Base-by-base conservation (phyloP, 2,329 filamentous ascomycete genomes). In the Karstenula rhodostoma region DNA sequence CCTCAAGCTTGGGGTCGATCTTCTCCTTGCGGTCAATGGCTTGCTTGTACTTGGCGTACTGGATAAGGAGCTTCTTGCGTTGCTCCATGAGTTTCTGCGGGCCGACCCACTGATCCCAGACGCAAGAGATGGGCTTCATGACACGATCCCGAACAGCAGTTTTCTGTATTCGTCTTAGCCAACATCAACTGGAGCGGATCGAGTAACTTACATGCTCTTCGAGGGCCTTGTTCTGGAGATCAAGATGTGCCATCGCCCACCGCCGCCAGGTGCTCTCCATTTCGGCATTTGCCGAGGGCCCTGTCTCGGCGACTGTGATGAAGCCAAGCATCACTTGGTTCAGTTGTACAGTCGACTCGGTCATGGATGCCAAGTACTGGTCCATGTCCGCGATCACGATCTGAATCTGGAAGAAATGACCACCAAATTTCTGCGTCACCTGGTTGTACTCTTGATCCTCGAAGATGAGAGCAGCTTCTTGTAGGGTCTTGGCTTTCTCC, bases 381-480 rank as follows among this genome's bases (percentile, higher is more conserved):
- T 97, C 93, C n/a, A 97, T 90, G 75, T 98, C 95, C 60, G 94
- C 89, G 72, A 96, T 88, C 44, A 97, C 92, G 42, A 99, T 91
- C 73, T 98, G 94, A 29, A 98, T 82, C 61, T 94, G 90, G 63
- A 97, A 89, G 77, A 93, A 97, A 75, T 97, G 94, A 63, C 96
- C 93, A 33, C 92, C 90, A 71, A 97, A 98, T 71, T 89, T 92
- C 73, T 97, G 92, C 61, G 94, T 89, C 29, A 95, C 82, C 65
- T 90, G 89, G 59, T 90, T 86, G 76, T 96, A 99, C 17, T 89
- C 89, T 6, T 89, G 84, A 76, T 99, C 95, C 67, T 97, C 92
- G 47, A 90, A 86, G 2, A 68, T 66, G 63, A 87, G 86, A 10
- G 86, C 85, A 49, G 89, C 80, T 35, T 87, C 87, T 33, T 89